Evolutionary conservation across 2,329 filamentous ascomycete species (phyloP), one percentile per base, ranked within the genome.

Genomic region (Xylaria hypoxylon): DNA sequence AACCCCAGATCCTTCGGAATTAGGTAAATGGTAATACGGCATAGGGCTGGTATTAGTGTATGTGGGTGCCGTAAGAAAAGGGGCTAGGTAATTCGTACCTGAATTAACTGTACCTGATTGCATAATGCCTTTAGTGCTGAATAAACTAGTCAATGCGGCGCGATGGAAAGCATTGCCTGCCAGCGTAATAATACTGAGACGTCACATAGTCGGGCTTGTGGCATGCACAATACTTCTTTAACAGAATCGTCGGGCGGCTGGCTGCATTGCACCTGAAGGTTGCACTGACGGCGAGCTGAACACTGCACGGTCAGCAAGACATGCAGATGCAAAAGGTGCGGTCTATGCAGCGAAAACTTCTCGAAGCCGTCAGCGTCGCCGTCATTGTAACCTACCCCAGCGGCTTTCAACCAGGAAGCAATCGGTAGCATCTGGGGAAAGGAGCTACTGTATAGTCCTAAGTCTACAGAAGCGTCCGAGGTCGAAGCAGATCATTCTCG

Each of bases 341-440:
- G 67, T 65, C 67, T 62, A 73, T 59, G 72, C 67, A 69, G 62
- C 68, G 72, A 76, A 74, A 51, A 45, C 67, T 75, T 76, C 74
- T 73, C 19, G 74, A 76, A 75, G 71, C 67, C 57, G 65, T 68
- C 68, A 68, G 65, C 62, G 33, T 61, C 65, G 31, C 59, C 17
- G 38, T 51, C 56, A 53, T 47, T 73, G 71, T 45, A 73, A 74
- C 72, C 68, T 74, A 71, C 72, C 61, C 61, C 63, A 55, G 56
- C 64, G 55, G 44, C 26, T 51, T 59, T 47, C 24, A 40, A 47
- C 52, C 65, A 56, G 64, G 61, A 60, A 58, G 65, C 40, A 56
- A 59, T 45, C 40, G 40, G 24, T 47, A 45, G 24, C 51, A 47
- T 40, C 42, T 56, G 44, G 56, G 22, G 19, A 42, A 55, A 53